Evolutionary conservation across 305 asterid species (phyloP).

Genomic region (Ilex paraguariensis): DNA sequence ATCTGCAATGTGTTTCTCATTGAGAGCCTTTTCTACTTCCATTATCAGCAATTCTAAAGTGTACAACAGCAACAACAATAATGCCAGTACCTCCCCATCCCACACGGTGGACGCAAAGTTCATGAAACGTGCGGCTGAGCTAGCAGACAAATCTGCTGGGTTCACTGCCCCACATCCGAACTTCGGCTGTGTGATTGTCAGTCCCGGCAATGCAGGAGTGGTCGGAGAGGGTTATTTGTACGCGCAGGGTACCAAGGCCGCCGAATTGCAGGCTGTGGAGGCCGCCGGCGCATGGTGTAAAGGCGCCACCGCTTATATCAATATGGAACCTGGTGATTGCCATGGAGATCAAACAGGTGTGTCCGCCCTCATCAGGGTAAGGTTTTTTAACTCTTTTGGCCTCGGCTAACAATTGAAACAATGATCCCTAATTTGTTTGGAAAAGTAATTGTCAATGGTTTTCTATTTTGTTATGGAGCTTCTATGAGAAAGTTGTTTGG

Average conservation of each 20-base stretch:
- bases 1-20: not conserved
- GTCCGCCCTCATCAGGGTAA: slow-evolving; percentile 56
- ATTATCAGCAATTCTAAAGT: not conserved
- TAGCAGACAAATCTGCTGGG: slow-evolving; percentile 88
- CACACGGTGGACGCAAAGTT: slow-evolving; percentile 53
- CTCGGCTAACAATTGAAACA: no score
- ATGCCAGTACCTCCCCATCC: slow-evolving; percentile 4
- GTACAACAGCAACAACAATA: not conserved
- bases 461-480: no score
- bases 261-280: slow-evolving; percentile 83
- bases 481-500: no score
- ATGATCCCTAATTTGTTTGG: no score
- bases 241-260: slow-evolving; percentile 88
- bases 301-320: slow-evolving; percentile 91
- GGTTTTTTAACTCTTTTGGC: no score
- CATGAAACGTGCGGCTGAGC: slow-evolving; percentile 79
- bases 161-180: slow-evolving; percentile 94
- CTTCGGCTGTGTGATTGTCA: slow-evolving; percentile 77
- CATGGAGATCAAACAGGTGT: slow-evolving; percentile 58
- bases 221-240: slow-evolving; percentile 91
- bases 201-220: slow-evolving; percentile 29
- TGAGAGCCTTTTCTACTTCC: not conserved
- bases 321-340: slow-evolving; percentile 90
- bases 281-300: slow-evolving; percentile 61
- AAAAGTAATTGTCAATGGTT: no score